A percentile compares a stretch with the other conserved stretches of the same genome.
Conservation (phyloP, 78 protist species). For the Protostelium mycophagum region DNA sequence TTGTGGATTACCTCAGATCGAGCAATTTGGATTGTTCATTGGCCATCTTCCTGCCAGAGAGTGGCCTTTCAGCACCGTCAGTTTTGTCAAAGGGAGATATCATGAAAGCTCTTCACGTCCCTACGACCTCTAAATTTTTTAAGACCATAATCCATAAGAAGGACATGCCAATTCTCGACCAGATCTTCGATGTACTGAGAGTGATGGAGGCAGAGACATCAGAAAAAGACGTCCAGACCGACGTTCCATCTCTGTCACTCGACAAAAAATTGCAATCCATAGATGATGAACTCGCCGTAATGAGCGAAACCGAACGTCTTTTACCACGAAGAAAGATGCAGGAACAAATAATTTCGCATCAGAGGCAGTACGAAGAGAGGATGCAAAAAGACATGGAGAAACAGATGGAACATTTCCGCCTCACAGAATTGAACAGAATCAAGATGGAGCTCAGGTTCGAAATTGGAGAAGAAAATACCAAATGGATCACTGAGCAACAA, state of each 20-base stretch:
- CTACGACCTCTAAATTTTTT: neutral
- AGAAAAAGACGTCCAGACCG: neutral
- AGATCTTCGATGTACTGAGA: neutral
- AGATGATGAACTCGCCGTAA: neutral
- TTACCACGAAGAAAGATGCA: neutral
- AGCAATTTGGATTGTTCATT: neutral
- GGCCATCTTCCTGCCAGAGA: neutral
- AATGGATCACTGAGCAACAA: neutral
- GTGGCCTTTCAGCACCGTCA: neutral
- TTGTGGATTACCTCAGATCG: neutral
- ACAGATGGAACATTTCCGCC: neutral
- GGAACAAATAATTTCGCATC: neutral
- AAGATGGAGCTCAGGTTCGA: neutral
- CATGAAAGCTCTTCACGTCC: neutral
- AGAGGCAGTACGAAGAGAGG: neutral
- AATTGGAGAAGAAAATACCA: neutral
- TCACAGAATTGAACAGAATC: neutral
- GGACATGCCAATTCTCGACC: neutral
- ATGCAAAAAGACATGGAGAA: neutral
- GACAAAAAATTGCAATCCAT: neutral
- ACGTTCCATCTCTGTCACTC: neutral
- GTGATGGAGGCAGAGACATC: neutral
- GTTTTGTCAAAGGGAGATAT: neutral
- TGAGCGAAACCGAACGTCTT: neutral
- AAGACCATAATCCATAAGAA: neutral